Evolutionary conservation across 805 yeast genomes (phyloP).

Genomic region (Candida nemodendra): DNA sequence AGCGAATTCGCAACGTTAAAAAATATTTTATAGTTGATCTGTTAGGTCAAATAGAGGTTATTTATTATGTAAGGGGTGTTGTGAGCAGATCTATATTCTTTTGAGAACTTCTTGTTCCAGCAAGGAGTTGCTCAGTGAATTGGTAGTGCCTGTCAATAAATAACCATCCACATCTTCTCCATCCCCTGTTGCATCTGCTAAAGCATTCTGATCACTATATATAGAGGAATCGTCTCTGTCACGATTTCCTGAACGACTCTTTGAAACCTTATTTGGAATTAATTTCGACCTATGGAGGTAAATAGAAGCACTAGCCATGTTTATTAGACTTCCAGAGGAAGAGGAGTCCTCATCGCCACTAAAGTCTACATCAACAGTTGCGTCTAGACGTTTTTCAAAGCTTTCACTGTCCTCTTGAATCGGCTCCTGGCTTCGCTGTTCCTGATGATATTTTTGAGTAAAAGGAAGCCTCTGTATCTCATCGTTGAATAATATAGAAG

Average conservation of each 20-base stretch:
- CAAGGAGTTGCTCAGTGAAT: conserved; percentile 27
- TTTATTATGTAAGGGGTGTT: too few species aligned
- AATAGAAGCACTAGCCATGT: conserved; percentile 26
- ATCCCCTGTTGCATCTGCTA: neutral
- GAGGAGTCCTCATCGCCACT: conserved; percentile 1
- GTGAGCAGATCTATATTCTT: too few species aligned
- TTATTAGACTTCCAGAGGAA: conserved; percentile 20
- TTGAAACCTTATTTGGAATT: conserved; percentile 1
- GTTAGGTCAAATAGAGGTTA: too few species aligned
- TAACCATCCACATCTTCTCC: conserved; percentile 12
- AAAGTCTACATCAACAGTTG: neutral
- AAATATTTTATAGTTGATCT: too few species aligned
- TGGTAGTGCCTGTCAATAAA: conserved; percentile 21
- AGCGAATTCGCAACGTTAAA: too few species aligned
- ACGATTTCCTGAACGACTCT: neutral
- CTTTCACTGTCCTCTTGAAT: too few species aligned
- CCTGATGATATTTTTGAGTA: too few species aligned
- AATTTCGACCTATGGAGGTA: conserved; percentile 24
- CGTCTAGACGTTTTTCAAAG: too few species aligned
- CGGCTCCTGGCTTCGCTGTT: too few species aligned
- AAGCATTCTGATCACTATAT: conserved; percentile 1
- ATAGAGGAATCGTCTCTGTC: too few species aligned
- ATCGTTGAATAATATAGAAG: too few species aligned
- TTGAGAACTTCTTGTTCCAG: conserved; percentile 29
- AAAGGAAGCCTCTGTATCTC: too few species aligned